These are phyloP conservation scores for Euphrasia arctica DNA, from an alignment of 305 asterid genomes.

Conservation along the genomic window DNA sequence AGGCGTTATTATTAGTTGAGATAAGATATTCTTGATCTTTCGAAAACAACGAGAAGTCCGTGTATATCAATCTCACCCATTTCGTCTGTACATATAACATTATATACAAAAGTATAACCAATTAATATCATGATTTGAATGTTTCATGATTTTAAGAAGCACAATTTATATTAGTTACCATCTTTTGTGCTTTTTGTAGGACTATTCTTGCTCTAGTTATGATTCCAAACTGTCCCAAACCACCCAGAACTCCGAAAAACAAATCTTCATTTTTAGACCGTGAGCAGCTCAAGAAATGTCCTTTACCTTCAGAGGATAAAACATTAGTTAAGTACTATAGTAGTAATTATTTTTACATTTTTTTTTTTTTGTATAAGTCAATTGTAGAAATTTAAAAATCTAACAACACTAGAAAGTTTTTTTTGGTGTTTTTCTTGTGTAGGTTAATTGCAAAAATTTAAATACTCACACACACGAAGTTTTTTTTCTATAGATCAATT, in stretches of 20 bases:
- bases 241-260: not conserved
- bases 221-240: not conserved
- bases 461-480: too few species aligned
- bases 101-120: not conserved
- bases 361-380: too few species aligned
- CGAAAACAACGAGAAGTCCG: constrained; percentile 53
- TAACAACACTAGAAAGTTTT: too few species aligned
- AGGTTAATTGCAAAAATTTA: too few species aligned
- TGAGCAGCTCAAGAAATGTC: not conserved
- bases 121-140: too few species aligned
- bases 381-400: too few species aligned
- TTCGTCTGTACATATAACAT: constrained; percentile 36
- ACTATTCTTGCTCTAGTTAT: not conserved
- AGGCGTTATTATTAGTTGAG: constrained; percentile 25
- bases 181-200: not conserved
- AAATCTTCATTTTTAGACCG: not conserved
- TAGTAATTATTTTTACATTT: too few species aligned
- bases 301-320: not conserved
- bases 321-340: too few species aligned
- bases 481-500: too few species aligned
- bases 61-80: constrained; percentile 67
- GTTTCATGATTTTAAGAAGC: too few species aligned
- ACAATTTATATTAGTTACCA: not conserved
- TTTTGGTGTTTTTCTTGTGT: too few species aligned
- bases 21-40: constrained; percentile 70